Percentiles rank a stretch among this genome's conserved stretches.
Conservation (phyloP, 208 protist species). For the Tritrichomonas foetus region DNA sequence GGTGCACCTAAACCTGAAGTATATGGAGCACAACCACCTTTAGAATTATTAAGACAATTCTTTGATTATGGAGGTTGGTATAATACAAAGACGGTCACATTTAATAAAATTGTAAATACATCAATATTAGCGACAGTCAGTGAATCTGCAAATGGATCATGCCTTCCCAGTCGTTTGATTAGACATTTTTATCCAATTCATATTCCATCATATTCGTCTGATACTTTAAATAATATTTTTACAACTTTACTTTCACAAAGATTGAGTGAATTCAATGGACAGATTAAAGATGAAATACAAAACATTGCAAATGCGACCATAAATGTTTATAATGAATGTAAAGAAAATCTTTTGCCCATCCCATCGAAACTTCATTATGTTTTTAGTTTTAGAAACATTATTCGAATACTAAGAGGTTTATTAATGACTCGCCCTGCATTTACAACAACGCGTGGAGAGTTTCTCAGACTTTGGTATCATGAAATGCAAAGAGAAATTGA, state of each 20-base stretch:
- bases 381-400: slow-evolving; percentile 92
- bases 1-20: slow-evolving; percentile 89
- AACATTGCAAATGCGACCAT: slow-evolving; percentile 50
- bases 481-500: slow-evolving; percentile 86
- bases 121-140: slow-evolving; percentile 88
- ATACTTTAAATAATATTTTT: slow-evolving; percentile 60
- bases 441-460: slow-evolving; percentile 52
- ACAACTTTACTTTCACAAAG: slow-evolving; percentile 52
- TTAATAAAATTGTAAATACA: slow-evolving; percentile 78
- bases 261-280: slow-evolving; percentile 53
- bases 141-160: slow-evolving; percentile 80
- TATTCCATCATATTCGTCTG: neutral
- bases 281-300: slow-evolving; percentile 63
- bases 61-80: slow-evolving; percentile 90
- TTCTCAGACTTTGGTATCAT: slow-evolving; percentile 78
- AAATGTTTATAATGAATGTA: slow-evolving; percentile 53
- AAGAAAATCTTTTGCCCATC: slow-evolving; percentile 74
- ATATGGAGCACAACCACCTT: slow-evolving; percentile 87
- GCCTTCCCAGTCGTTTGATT: slow-evolving; percentile 85
- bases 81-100: slow-evolving; percentile 82
- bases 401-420: slow-evolving; percentile 67
- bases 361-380: slow-evolving; percentile 93
- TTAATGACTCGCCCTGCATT: slow-evolving; percentile 33
- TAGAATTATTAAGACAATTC: slow-evolving; percentile 91
- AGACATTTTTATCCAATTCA: slow-evolving; percentile 86